Conservation (phyloP, 345 rosid genomes). For the Capsella bursapastoris region DNA sequence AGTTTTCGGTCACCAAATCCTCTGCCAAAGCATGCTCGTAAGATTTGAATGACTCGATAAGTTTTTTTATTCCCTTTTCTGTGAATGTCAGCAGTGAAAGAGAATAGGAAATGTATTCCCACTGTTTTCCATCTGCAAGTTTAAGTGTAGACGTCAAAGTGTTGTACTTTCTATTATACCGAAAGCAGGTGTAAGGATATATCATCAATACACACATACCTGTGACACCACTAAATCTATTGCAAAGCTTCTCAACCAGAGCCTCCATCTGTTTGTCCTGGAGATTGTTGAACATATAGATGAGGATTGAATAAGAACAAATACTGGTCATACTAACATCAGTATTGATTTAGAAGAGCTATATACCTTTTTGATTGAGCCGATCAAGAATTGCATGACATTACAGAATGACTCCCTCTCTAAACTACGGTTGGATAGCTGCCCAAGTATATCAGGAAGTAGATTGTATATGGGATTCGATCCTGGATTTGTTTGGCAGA, state of each 20-base stretch:
- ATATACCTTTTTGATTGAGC: slow-evolving; percentile 89
- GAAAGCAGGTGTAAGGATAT: slow-evolving; percentile 4
- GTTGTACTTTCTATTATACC: slow-evolving; percentile 1
- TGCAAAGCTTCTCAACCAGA: slow-evolving; percentile 98
- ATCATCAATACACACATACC: slow-evolving; percentile 51
- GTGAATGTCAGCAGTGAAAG: slow-evolving; percentile 92
- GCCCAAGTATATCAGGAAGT: slow-evolving; percentile 94
- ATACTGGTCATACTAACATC: slow-evolving; percentile 33
- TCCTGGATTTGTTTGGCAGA: slow-evolving; percentile 57
- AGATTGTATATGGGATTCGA: slow-evolving; percentile 94
- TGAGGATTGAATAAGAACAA: slow-evolving; percentile 23
- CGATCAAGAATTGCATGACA: slow-evolving; percentile 95
- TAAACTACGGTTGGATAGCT: slow-evolving; percentile 73
- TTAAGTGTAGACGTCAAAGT: slow-evolving; percentile 25
- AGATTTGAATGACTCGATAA: slow-evolving; percentile 81
- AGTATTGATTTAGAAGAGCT: slow-evolving; percentile 14
- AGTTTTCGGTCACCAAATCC: slow-evolving; percentile 85
- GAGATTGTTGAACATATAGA: slow-evolving; percentile 24
- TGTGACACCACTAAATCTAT: slow-evolving; percentile 89
- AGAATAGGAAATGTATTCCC: slow-evolving; percentile 93
- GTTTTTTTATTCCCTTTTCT: slow-evolving; percentile 92
- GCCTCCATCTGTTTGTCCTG: slow-evolving; percentile 99
- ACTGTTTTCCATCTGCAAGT: slow-evolving; percentile 80
- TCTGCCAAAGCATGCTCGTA: slow-evolving; percentile 83
- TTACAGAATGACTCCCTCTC: slow-evolving; percentile 82